Base-by-base conservation (phyloP, 2,329 filamentous ascomycete species). In the Periconia sp. region DNA sequence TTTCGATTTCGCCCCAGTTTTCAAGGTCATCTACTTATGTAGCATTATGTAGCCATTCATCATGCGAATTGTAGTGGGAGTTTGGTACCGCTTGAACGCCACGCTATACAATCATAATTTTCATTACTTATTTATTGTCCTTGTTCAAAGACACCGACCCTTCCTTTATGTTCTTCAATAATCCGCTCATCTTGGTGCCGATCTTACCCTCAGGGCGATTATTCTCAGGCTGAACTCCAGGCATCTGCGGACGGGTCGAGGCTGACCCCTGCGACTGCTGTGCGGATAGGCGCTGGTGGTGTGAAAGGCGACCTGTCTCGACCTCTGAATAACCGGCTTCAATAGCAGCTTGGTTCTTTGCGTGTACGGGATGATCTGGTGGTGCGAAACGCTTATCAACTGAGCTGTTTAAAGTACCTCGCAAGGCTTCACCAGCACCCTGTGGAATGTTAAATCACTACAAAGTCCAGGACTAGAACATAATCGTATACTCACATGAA, bases 401-500 rank as follows among this genome's bases (percentile, higher is more conserved):
- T 2, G 65, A 61, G 45, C 61, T 60, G 44, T 72, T 72, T 37
- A 73, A 61, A 3, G 69, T 72, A 13, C 70, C 70, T 33, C 70
- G 66, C 17, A 73, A 63, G 42, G 70, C 64, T 59, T 73, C 70
- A 46, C 70, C 62, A 17, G 69, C 70, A 41, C 70, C 70, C 70
- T 73, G 10, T 15, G 17, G 30, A 18, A 30, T 10, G 13, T 27
- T 49, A 11, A 48, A 41, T 18, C 27, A 45, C 27, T 13, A 11
- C 9, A 17, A 3, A n/a, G 40, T 9, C 20, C n/a, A 20, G 23
- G 10, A 15, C 14, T 31, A 30, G 18, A 2, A 45, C 6, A 17
- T n/a, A 13, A 19, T 37, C 11, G 40, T 41, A 10, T 17, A 35
- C 68, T 61, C 64, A 72, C 70, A 47, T 73, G 70, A 17, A 73